phyloP scores from a whole-genome alignment of 345 rosid genomes.

The Cardamine resedifolia region DNA sequence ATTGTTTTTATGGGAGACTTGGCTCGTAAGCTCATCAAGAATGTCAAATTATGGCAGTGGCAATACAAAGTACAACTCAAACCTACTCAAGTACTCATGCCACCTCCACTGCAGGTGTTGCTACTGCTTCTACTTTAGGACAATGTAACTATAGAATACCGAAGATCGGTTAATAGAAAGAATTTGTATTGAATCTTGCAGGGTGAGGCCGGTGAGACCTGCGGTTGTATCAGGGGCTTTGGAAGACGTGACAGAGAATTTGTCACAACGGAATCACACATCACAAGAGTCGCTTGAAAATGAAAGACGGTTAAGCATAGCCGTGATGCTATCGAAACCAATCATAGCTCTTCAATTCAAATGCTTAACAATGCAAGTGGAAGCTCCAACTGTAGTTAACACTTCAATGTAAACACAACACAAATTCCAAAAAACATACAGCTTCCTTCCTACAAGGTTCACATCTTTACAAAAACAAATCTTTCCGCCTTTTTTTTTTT shows the following conservation, averaged over 20 bases:
- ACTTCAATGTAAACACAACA: conserved; percentile 27
- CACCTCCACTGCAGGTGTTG: conserved; percentile 75
- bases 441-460: conserved; percentile 35
- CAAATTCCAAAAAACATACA: conserved; percentile 25
- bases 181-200: conserved; percentile 18
- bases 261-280: conserved; percentile 13
- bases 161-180: not conserved
- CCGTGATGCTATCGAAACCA: conserved; percentile 77
- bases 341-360: conserved; percentile 72
- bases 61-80: conserved; percentile 55
- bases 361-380: conserved; percentile 75
- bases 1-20: conserved; percentile 5
- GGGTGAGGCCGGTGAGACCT: conserved; percentile 62
- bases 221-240: conserved; percentile 48
- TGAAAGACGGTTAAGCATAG: conserved; percentile 44
- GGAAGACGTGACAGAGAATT: conserved; percentile 35
- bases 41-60: conserved; percentile 61
- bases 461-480: conserved; percentile 30
- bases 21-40: conserved; percentile 11
- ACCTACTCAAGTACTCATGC: conserved; percentile 85
- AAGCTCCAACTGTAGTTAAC: conserved; percentile 61
- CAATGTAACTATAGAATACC: not conserved
- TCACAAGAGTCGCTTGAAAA: conserved; percentile 32
- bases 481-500: no score
- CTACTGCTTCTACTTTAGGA: not conserved